phyloP scores from a whole-genome alignment of 331 rosid genomes.

The Prunus yedoensis region DNA sequence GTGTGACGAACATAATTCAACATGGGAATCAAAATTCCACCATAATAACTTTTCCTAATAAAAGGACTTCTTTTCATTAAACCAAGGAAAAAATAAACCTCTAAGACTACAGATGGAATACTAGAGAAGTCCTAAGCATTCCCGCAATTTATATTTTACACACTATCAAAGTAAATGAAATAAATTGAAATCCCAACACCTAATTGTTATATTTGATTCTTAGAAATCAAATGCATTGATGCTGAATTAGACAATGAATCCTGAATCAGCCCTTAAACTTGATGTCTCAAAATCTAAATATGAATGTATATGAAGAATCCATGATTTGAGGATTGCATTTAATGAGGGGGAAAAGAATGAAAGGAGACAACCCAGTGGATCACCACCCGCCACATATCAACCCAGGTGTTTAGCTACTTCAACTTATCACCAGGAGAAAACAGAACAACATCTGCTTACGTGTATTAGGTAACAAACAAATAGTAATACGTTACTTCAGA shows the following conservation, averaged over 20 bases:
- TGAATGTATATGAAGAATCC: not conserved
- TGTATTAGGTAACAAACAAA: not conserved
- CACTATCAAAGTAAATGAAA: not conserved
- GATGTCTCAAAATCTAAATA: not conserved
- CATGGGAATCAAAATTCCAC: not conserved
- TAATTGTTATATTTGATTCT: not conserved
- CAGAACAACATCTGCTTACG: not conserved
- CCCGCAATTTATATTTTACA: not conserved
- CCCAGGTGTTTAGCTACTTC: not conserved
- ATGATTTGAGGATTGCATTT: not conserved
- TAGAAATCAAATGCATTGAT: not conserved
- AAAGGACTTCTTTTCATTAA: not conserved
- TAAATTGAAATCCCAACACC: not conserved
- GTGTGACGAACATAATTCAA: not conserved
- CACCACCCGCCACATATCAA: not conserved
- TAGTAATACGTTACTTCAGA: not conserved
- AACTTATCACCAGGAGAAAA: not conserved
- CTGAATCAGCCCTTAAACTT: not conserved
- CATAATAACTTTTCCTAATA: not conserved
- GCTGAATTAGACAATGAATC: not conserved
- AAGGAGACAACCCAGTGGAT: not conserved
- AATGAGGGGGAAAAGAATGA: not conserved
- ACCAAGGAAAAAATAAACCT: not conserved
- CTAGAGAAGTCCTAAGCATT: not conserved
- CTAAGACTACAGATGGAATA: not conserved